Base-by-base conservation (phyloP, 2,329 filamentous ascomycete species). In the Balansia obtecta region DNA sequence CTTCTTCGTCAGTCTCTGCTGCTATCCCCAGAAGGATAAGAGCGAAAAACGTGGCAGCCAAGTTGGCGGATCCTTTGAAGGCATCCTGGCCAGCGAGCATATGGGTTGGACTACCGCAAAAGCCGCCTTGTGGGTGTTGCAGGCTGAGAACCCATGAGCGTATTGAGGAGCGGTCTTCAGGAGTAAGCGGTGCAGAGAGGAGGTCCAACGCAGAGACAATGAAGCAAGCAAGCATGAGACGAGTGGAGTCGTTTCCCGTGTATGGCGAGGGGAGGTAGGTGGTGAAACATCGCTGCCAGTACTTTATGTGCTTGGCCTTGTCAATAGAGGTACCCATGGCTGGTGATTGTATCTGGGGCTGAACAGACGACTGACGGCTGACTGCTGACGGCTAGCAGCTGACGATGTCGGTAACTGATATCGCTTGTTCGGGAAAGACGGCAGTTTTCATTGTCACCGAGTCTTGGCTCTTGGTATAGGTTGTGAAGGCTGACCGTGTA, bases 21-120 rank as follows among this genome's bases (percentile, higher is more conserved):
- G 75, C 62, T 2, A 76, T 56, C 0, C 85, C 76, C 27, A 98
- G 70, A 9, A 85, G 75, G 22, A 88, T 73, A 42, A 98, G 73
- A 0, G 91, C 90, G 67, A 97, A 96, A 64, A 86, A 91, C 0
- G 90, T 96, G 1, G 88, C 88, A 0, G 90, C 85, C 15, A 97
- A 69, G 65, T 91, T 95, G 0, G 90, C 75, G 5, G 67, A 64
- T 12, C 68, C 68, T 57, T 56, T 69, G 58, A 46, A 72, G 66
- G 59, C 82, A 68, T 62, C 78, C 61, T 61, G 59, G 1, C 58
- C 63, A 0, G 50, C 43, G 10, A 61, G 52, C 2, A 57, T 52
- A 74, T 94, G 64, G 67, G 77, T 87, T 1, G 90, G 85, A 55
- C 87, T 89, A 40, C 88, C 90, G 56, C 87, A 84, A 68, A 98